Evolutionary conservation across 1,139 yeast genomes (phyloP).

Genomic region (Candida tetrigidarum): DNA sequence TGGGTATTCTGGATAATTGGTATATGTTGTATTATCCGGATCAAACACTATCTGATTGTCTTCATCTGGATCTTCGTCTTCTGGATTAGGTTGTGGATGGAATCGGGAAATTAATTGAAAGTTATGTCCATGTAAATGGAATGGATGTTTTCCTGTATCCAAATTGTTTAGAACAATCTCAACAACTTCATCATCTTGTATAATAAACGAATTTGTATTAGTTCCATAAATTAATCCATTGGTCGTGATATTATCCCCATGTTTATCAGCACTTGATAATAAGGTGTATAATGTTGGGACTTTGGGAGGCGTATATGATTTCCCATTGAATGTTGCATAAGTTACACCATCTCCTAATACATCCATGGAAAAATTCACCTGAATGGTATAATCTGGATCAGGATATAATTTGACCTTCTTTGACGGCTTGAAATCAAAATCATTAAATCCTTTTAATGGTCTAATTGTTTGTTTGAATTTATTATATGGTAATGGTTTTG

Average conservation of each 20-base stretch:
- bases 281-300: conserved; percentile 83
- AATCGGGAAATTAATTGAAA: conserved; percentile 61
- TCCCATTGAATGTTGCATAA: conserved; percentile 89
- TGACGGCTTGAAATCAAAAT: conserved; percentile 64
- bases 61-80: conserved; percentile 42
- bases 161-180: conserved; percentile 71
- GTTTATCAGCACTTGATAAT: conserved; percentile 50
- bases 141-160: conserved; percentile 86
- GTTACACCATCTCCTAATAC: conserved; percentile 81
- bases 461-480: conserved; percentile 43
- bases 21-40: conserved; percentile 33
- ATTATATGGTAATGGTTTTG: conserved; percentile 30
- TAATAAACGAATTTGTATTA: conserved; percentile 73
- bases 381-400: conserved; percentile 69
- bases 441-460: conserved; percentile 59
- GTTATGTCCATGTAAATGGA: conserved; percentile 83
- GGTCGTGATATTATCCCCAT: conserved; percentile 39
- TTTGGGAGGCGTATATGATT: conserved; percentile 76
- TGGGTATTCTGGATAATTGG: conserved; percentile 52
- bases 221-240: conserved; percentile 63
- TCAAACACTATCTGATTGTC: conserved; percentile 44
- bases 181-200: conserved; percentile 68
- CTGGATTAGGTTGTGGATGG: conserved; percentile 34
- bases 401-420: conserved; percentile 53
- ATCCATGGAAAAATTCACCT: conserved; percentile 74